A percentile compares a stretch with the other conserved stretches of the same genome.
Evolutionary conservation across 176 grass and related monocot species (phyloP).

Genomic region (Eragrostis nindensis): DNA sequence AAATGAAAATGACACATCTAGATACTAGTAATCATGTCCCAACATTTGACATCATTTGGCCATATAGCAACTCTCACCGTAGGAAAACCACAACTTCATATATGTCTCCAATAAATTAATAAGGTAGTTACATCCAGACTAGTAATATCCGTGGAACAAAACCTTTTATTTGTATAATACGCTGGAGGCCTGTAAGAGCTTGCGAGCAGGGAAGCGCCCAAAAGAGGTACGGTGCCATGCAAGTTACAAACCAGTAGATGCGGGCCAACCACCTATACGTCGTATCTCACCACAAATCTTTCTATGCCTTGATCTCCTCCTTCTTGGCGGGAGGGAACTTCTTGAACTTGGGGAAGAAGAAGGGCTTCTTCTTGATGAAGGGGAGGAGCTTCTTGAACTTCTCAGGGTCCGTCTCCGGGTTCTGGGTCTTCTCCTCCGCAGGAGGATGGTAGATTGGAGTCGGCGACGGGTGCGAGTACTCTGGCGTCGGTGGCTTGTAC

Average conservation of each 20-base stretch:
- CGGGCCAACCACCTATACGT: neutral
- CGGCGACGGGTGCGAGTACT: constrained; percentile 6
- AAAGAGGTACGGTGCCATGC: neutral
- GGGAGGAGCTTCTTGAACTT: constrained; percentile 46
- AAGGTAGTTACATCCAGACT: neutral
- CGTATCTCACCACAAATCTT: neutral
- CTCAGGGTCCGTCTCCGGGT: constrained; percentile 20
- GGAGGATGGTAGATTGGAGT: constrained; percentile 41
- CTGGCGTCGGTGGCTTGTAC: neutral
- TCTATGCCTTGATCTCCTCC: constrained; percentile 27
- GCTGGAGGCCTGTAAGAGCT: neutral
- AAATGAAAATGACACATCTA: no score
- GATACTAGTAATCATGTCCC: neutral
- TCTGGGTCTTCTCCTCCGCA: constrained; percentile 34
- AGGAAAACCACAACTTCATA: no score
- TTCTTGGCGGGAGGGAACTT: constrained; percentile 27
- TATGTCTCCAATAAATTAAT: no score
- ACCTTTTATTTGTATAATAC: constrained; percentile 1
- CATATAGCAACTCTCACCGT: no score
- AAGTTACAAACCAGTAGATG: neutral
- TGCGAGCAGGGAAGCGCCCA: no score
- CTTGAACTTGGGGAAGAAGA: constrained; percentile 15
- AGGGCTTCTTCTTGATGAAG: constrained; percentile 47
- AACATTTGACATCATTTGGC: neutral
- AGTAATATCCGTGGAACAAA: constrained; percentile 4